Conservation (phyloP, 352 stramenopile genomes). For the Saprolegnia parasitica region DNA sequence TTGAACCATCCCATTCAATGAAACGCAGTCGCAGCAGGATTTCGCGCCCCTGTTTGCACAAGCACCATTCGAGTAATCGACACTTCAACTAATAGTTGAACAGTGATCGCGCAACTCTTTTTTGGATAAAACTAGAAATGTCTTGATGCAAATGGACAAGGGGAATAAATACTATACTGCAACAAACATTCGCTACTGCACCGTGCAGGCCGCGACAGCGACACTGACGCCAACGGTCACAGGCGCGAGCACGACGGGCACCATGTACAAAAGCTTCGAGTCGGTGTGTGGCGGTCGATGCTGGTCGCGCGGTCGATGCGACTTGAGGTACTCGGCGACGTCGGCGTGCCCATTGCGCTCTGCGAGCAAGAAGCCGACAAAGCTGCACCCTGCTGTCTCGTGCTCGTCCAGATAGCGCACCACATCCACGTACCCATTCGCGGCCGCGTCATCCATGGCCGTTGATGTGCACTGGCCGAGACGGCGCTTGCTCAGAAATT, state of each 20-base stretch:
- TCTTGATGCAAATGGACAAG: background rate
- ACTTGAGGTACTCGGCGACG: background rate
- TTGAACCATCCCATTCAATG: no score
- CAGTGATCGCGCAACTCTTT: no score
- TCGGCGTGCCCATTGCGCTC: conserved; percentile 1
- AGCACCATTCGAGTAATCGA: no score
- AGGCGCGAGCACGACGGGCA: background rate
- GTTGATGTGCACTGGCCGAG: background rate
- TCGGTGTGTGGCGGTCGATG: background rate
- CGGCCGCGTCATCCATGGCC: background rate
- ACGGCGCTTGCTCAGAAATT: background rate
- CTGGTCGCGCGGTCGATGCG: background rate
- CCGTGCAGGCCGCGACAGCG: background rate
- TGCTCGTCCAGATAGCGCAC: conserved; percentile 9
- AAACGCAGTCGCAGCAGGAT: no score
- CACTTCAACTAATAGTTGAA: no score
- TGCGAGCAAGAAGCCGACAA: background rate
- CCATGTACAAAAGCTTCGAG: background rate
- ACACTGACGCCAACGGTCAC: background rate
- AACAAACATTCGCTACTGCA: background rate
- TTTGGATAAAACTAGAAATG: background rate
- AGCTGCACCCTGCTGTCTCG: background rate
- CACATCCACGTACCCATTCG: background rate
- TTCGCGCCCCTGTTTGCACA: no score
- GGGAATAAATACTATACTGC: background rate